A percentile compares a stretch with the other conserved stretches of the same genome.
These are phyloP conservation scores for Rauvolfia tetraphylla DNA, from an alignment of 257 asterid species.

Conservation along the genomic window DNA sequence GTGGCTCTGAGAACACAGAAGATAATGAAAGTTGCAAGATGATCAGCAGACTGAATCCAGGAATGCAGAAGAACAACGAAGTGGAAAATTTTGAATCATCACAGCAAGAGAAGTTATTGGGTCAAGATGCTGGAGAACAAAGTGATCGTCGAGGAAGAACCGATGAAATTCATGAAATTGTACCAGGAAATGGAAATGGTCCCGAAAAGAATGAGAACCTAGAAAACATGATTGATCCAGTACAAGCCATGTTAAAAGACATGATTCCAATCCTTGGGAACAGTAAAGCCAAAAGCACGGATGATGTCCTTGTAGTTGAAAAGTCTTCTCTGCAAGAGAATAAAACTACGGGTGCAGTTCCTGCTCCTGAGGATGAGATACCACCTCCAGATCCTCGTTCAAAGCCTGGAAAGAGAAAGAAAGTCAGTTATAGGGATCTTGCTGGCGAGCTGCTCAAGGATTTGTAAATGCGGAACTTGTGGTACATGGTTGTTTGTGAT, in stretches of 20 bases:
- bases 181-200: slow-evolving; percentile 26
- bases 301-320: slow-evolving; percentile 17
- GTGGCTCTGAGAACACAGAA: slow-evolving; percentile 22
- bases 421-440: slow-evolving; percentile 81
- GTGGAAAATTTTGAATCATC: slow-evolving; percentile 26
- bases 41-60: slow-evolving; percentile 15
- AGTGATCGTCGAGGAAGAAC: slow-evolving; percentile 15
- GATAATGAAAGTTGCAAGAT: slow-evolving; percentile 26
- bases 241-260: slow-evolving; percentile 58
- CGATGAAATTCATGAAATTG: slow-evolving; percentile 24
- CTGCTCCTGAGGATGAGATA: slow-evolving; percentile 26
- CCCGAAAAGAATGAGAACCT: slow-evolving; percentile 21
- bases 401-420: slow-evolving; percentile 60
- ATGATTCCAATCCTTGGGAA: slow-evolving; percentile 53
- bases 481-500: background rate
- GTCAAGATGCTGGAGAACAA: slow-evolving; percentile 24
- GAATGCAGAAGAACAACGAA: slow-evolving; percentile 21
- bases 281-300: slow-evolving; percentile 3
- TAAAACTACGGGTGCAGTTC: slow-evolving; percentile 4
- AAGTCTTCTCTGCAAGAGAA: slow-evolving; percentile 2
- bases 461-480: slow-evolving; percentile 39
- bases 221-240: slow-evolving; percentile 47
- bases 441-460: slow-evolving; percentile 71
- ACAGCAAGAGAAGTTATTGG: slow-evolving; percentile 29
- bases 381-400: slow-evolving; percentile 25